Evolutionary conservation across 805 yeast species (phyloP), one percentile per base, ranked within the genome.

Genomic region (Kregervanrija fluxuum): DNA sequence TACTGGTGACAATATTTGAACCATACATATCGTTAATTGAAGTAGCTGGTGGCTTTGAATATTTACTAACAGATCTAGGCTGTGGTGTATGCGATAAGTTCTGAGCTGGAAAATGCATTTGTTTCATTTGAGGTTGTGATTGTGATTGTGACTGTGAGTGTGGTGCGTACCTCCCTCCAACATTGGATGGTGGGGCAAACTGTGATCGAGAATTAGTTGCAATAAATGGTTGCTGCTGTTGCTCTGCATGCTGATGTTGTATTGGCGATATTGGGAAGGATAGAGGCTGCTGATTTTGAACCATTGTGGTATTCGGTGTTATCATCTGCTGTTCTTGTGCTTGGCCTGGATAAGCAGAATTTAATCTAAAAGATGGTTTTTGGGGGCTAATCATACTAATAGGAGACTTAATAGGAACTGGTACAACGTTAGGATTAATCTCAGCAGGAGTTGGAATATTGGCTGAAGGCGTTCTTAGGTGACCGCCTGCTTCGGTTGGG

Each of bases 401-500:
- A 8, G 56, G 50, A 5, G 58, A 48, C 44, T 54, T 47, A 41
- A 35, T 45, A 11, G 65, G 65, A 30, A 61, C 62, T 10, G 65
- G 62, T 31, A 61, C 51, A 11, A 60, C 53, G 28, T 49, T 59
- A 8, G 64, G 59, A 17, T 57, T 51, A 10, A 55, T 37, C 2
- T 60, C 57, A 22, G 37, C 35, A 8, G 56, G 52, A n/a, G 38
- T 51, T 1, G 55, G 44, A 5, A 56, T 38, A 1, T 43, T 41
- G 0, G 53, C 42, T 2, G 65, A 60, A 1, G 49, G 16, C 2
- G 56, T 55, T 44, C 61, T 52, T 4, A 57, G 55, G 47, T 58
- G 66, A 2, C 64, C 66, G 5, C 64, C 64, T 10, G 40, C 55
- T 30, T 54, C 57, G 2, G 59, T 51, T 12, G 66, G 66, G 17